Evolutionary conservation across 2,329 filamentous ascomycete genomes (phyloP).

Genomic region (Domatiomyces catenatus): DNA sequence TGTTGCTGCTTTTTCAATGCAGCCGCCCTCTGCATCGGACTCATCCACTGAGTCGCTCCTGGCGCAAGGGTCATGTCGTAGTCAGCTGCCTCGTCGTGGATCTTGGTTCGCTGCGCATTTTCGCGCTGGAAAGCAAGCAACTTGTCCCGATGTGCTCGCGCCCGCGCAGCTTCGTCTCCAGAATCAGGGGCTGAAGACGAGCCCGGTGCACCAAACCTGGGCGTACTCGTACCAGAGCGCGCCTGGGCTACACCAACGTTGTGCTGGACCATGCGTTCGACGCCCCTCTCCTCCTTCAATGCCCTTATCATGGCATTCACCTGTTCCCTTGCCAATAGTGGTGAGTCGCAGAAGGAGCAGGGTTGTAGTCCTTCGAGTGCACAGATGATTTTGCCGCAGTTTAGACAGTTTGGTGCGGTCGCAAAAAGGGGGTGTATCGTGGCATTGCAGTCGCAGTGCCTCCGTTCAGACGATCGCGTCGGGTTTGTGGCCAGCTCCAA

Average conservation of each 20-base stretch:
- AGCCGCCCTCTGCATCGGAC: slow-evolving; percentile 62
- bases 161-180: slow-evolving; percentile 18
- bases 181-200: slow-evolving; percentile 19
- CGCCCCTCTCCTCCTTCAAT: slow-evolving; percentile 68
- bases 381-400: slow-evolving; percentile 89
- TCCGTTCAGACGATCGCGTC: slow-evolving; percentile 46
- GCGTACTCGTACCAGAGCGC: slow-evolving; percentile 23
- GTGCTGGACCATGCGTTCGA: slow-evolving; percentile 71
- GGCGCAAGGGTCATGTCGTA: slow-evolving; percentile 44
- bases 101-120: slow-evolving; percentile 67
- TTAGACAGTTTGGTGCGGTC: slow-evolving; percentile 85
- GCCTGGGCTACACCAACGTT: slow-evolving; percentile 46
- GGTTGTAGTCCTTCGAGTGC: slow-evolving; percentile 86
- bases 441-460: slow-evolving; percentile 71
- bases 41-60: slow-evolving; percentile 66
- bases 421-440: slow-evolving; percentile 72
- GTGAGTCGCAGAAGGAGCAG: slow-evolving; percentile 73
- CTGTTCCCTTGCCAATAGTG: slow-evolving; percentile 56
- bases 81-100: slow-evolving; percentile 72
- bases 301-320: slow-evolving; percentile 74
- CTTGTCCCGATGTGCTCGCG: slow-evolving; percentile 56
- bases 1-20: slow-evolving; percentile 79
- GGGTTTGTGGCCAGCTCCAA: slow-evolving; percentile 90
- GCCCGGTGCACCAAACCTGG: slow-evolving; percentile 19
- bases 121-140: slow-evolving; percentile 71